Evolutionary conservation across 148 eudicot species (phyloP), one percentile per base, ranked within the genome.

Genomic region (Amaranthus hypochondriacus): DNA sequence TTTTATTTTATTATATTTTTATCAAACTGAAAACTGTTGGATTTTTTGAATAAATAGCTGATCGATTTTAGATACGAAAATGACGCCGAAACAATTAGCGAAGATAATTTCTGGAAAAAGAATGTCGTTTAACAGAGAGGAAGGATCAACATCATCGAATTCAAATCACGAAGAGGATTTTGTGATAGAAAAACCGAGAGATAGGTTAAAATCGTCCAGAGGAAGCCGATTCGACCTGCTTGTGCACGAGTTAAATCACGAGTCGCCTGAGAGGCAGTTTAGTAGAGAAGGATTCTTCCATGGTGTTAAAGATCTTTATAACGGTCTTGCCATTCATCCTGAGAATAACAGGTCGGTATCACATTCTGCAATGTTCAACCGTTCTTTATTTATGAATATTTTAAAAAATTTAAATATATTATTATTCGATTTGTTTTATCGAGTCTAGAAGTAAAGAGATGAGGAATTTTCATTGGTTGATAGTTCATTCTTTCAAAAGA

Each of bases 141-240:
- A 55, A 70, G 69, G 69, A 5, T 59, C 72, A 13, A 72, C 75
- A 15, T 77, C 75, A 3, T 56, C 71, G 56, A 71, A 76, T 28
- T 28, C 39, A 2, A 61, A 56, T 66, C 68, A 77, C 9, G 81
- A 68, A 28, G 86, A 88, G 65, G 76, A 78, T 73, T 85, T 82
- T 18, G 75, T 77, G 78, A 73, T 85, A 56, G 86, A 85, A 48
- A 75, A 81, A 57, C 73, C 86, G 63, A 80, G 62, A 7, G 90
- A 88, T 0, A 58, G 73, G 66, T 62, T 80, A 5, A 56, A 58
- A 15, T 83, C 83, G 71, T 82, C 87, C 14, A 62, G 87, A 3
- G 89, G 85, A 7, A 86, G 86, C 62, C 81, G 84, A 60, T 81
- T 87, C 57, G 67, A 78, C 69, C 68, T 87, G 80, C 64, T 88